A percentile compares a stretch with the other conserved stretches of the same genome.
These are phyloP conservation scores for Arthrobotrys sinensis DNA, from an alignment of 2,329 filamentous ascomycete genomes.

Conservation along the genomic window DNA sequence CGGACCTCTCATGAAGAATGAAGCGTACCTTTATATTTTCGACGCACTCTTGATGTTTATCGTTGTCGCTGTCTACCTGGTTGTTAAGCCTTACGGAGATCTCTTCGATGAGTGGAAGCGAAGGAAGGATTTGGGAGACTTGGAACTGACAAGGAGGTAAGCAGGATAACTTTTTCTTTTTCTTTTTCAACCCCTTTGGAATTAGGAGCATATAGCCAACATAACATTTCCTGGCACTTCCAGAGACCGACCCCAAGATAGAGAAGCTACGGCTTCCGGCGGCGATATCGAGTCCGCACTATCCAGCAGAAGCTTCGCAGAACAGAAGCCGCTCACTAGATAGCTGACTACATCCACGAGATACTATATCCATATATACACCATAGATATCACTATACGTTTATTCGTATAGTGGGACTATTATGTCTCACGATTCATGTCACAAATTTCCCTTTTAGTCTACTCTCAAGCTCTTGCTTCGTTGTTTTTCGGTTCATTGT, in stretches of 20 bases:
- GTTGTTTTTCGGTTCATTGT: slow-evolving; percentile 9
- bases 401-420: background rate
- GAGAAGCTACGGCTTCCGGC: slow-evolving; percentile 10
- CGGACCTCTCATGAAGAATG: slow-evolving; percentile 69
- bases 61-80: slow-evolving; percentile 63
- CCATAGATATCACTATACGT: slow-evolving; percentile 3
- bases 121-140: slow-evolving; percentile 47
- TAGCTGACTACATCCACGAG: background rate
- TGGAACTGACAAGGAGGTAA: slow-evolving; percentile 50
- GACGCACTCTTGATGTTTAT: slow-evolving; percentile 70
- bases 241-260: slow-evolving; percentile 22
- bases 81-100: slow-evolving; percentile 55
- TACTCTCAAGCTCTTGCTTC: background rate
- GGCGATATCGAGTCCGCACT: slow-evolving; percentile 34
- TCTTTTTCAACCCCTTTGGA: background rate
- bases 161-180: slow-evolving; percentile 12
- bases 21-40: slow-evolving; percentile 70
- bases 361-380: slow-evolving; percentile 18
- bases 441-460: background rate
- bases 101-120: slow-evolving; percentile 59
- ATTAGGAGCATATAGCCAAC: slow-evolving; percentile 33
- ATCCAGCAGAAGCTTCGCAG: slow-evolving; percentile 22
- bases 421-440: slow-evolving; percentile 10
- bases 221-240: slow-evolving; percentile 23
- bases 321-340: slow-evolving; percentile 9